Conservation (phyloP, 1,284 basidiomycete genomes). For the Ganoderma lingzhi region DNA sequence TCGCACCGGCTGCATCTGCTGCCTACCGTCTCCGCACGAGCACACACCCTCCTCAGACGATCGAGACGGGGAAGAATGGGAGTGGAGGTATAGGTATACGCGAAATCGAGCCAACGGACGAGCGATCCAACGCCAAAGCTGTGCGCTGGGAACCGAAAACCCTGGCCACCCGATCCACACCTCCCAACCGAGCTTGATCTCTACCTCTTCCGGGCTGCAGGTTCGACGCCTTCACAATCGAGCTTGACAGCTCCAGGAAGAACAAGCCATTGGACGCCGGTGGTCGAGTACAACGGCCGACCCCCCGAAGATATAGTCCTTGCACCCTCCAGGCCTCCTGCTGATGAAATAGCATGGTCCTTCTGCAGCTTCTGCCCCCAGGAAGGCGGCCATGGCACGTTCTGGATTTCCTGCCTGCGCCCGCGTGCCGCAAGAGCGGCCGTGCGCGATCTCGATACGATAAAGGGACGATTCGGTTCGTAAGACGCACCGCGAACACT, state of each 20-base stretch:
- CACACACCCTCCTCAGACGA: no score
- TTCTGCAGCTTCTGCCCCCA: conserved; percentile 3
- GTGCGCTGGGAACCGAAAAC: no score
- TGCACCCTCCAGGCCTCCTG: not conserved
- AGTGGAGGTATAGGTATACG: no score
- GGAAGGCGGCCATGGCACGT: not conserved
- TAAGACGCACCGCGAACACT: conserved; percentile 1
- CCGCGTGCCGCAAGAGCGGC: conserved; percentile 11
- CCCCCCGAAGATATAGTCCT: conserved; percentile 17
- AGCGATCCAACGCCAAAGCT: no score
- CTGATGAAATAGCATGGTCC: conserved; percentile 5
- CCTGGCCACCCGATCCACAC: no score
- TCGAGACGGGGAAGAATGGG: no score
- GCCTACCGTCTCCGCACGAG: no score
- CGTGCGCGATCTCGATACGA: conserved; percentile 12
- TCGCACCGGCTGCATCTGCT: no score
- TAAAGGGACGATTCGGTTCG: conserved; percentile 18
- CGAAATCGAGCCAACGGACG: no score
- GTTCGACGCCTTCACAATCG: not conserved
- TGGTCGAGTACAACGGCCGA: not conserved
- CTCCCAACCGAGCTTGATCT: no score
- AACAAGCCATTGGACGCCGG: conserved; percentile 1
- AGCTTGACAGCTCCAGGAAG: conserved; percentile 17
- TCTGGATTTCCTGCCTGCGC: conserved; percentile 7
- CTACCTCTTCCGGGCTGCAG: no score